Conservation (phyloP, 2,329 filamentous ascomycete genomes). For the Trichoderma koningiopsis region DNA sequence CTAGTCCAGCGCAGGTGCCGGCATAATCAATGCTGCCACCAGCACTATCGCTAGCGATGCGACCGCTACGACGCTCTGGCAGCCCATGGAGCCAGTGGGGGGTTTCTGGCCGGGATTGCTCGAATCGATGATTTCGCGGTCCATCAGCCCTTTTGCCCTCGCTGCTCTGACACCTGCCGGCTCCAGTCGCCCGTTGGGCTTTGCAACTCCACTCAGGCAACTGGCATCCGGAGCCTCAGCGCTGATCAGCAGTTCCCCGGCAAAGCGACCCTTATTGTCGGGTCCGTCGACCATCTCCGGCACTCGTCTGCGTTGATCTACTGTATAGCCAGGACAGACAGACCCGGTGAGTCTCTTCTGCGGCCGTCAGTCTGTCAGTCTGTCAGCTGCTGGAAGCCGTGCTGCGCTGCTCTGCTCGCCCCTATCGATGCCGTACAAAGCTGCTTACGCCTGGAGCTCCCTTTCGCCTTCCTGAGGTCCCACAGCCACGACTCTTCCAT, state of each 20-base stretch:
- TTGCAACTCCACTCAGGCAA: slow-evolving; percentile 22
- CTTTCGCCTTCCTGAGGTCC: not conserved
- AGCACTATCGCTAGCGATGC: not conserved
- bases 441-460: not conserved
- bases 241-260: slow-evolving; percentile 24
- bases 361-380: not conserved
- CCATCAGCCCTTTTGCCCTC: slow-evolving; percentile 8
- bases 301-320: slow-evolving; percentile 1
- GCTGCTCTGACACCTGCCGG: not conserved
- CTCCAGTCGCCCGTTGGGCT: not conserved
- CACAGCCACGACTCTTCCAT: not conserved
- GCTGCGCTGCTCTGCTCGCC: not conserved
- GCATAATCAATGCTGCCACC: not conserved
- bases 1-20: not conserved
- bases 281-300: slow-evolving; percentile 15
- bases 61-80: not conserved
- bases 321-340: not conserved
- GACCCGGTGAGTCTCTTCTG: not conserved
- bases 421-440: not conserved
- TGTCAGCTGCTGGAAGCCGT: not conserved
- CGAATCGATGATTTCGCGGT: slow-evolving; percentile 13
- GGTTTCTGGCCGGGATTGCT: not conserved
- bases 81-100: not conserved
- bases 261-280: slow-evolving; percentile 24
- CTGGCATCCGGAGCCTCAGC: not conserved